Conservation (phyloP, 371 early-diverging fungal species). For the Zopfochytrium polystomum region DNA sequence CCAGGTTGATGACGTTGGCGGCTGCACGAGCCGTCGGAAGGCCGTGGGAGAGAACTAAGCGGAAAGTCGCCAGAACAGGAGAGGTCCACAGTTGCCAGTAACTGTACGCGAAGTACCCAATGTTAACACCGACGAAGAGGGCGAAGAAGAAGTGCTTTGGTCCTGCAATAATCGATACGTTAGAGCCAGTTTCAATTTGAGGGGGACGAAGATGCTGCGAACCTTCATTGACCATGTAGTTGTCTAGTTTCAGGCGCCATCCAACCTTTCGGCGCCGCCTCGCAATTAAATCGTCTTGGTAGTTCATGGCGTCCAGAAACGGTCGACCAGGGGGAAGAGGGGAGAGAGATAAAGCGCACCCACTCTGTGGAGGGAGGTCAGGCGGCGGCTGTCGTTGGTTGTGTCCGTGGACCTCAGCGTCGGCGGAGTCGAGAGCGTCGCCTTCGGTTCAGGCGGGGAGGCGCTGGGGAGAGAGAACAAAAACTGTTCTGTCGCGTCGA, state of each 20-base stretch:
- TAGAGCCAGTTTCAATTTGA: no score
- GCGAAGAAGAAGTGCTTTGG: conserved; percentile 37
- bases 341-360: no score
- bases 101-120: conserved; percentile 40
- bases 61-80: conserved; percentile 33
- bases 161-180: conserved; percentile 34
- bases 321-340: no score
- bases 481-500: no score
- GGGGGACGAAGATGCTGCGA: not conserved
- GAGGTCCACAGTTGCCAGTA: conserved; percentile 40
- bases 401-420: no score
- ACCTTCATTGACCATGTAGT: conserved; percentile 44
- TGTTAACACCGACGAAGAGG: conserved; percentile 39
- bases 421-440: no score
- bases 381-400: no score
- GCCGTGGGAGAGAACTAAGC: conserved; percentile 41
- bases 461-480: no score
- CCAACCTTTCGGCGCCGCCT: conserved; percentile 15
- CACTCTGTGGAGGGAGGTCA: no score
- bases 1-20: conserved; percentile 59
- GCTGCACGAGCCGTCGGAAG: conserved; percentile 54
- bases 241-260: conserved; percentile 27
- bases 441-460: no score
- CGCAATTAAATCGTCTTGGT: no score
- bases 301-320: no score